These are phyloP conservation scores for Volvox reticuliferus DNA, from an alignment of 139 green algal species.

Conservation along the genomic window DNA sequence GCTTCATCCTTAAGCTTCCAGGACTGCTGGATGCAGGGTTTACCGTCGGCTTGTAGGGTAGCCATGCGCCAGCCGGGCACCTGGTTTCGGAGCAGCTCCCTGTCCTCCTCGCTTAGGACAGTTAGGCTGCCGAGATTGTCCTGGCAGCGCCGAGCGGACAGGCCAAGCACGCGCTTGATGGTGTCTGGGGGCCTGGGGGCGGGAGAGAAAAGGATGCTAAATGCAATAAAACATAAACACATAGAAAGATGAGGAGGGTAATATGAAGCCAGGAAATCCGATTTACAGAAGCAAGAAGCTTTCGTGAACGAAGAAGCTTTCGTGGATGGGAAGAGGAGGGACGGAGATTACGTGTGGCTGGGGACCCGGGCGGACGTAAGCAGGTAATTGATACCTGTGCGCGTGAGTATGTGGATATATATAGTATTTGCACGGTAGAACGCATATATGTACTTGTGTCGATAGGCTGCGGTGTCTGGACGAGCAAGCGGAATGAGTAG, in stretches of 20 bases:
- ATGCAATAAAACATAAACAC: neutral
- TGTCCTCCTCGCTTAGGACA: conserved; percentile 52
- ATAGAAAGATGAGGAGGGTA: too few relatives aligned
- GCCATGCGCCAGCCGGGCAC: conserved; percentile 76
- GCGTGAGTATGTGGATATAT: too few relatives aligned
- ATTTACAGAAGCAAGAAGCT: too few relatives aligned
- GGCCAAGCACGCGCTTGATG: conserved; percentile 57
- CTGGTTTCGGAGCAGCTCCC: conserved; percentile 67
- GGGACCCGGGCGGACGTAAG: too few relatives aligned
- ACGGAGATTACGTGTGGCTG: too few relatives aligned
- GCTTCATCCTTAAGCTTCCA: conserved; percentile 73
- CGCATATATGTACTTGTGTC: too few relatives aligned
- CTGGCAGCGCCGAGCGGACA: conserved; percentile 54
- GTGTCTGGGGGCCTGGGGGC: conserved; percentile 56
- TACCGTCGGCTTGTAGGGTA: conserved; percentile 5
- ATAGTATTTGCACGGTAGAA: too few relatives aligned
- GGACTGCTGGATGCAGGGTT: conserved; percentile 71
- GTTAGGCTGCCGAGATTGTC: conserved; percentile 52
- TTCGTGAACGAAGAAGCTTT: too few relatives aligned
- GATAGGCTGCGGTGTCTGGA: neutral
- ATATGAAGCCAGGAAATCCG: too few relatives aligned
- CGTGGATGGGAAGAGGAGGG: too few relatives aligned
- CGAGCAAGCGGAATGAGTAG: too few relatives aligned
- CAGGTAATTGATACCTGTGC: too few relatives aligned
- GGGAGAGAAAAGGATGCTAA: neutral